phyloP scores from a whole-genome alignment of 2,329 filamentous ascomycete genomes.

The Paracamarosporium sp. region DNA sequence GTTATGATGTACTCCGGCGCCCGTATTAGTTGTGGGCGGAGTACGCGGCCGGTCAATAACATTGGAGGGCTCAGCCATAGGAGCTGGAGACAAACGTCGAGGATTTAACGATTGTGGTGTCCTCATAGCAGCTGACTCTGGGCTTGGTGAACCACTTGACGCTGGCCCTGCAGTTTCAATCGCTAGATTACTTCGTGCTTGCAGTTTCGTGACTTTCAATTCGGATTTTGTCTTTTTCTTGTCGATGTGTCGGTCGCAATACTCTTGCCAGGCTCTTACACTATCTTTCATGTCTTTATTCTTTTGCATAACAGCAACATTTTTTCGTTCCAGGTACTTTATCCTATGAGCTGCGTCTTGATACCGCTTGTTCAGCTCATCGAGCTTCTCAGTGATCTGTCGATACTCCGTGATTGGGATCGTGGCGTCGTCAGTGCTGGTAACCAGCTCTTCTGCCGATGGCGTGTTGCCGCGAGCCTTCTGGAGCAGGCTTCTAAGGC shows the following conservation, averaged over 20 bases:
- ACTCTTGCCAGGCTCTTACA: constrained; percentile 47
- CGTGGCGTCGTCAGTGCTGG: neutral
- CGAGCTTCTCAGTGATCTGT: constrained; percentile 35
- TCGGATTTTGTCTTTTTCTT: constrained; percentile 29
- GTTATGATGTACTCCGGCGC: neutral
- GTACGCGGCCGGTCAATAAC: neutral
- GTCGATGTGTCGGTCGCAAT: constrained; percentile 37
- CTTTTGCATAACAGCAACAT: constrained; percentile 40
- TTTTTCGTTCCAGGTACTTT: constrained; percentile 43
- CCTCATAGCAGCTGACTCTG: constrained; percentile 18
- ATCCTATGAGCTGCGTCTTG: constrained; percentile 33
- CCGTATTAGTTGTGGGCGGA: neutral
- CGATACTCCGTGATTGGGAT: constrained; percentile 33
- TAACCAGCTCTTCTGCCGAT: constrained; percentile 4
- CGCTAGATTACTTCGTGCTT: constrained; percentile 5
- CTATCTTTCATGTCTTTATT: constrained; percentile 49
- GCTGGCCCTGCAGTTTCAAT: constrained; percentile 16
- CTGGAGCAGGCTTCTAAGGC: constrained; percentile 24
- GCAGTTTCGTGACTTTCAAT: constrained; percentile 14
- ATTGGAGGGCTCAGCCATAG: constrained; percentile 11
- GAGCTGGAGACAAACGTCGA: constrained; percentile 24
- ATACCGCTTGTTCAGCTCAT: constrained; percentile 40
- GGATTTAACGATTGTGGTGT: constrained; percentile 22
- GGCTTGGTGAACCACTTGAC: constrained; percentile 31
- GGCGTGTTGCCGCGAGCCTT: constrained; percentile 9